Conservation (phyloP, 2,329 filamentous ascomycete species). For the Ascochyta clinopodiicola region DNA sequence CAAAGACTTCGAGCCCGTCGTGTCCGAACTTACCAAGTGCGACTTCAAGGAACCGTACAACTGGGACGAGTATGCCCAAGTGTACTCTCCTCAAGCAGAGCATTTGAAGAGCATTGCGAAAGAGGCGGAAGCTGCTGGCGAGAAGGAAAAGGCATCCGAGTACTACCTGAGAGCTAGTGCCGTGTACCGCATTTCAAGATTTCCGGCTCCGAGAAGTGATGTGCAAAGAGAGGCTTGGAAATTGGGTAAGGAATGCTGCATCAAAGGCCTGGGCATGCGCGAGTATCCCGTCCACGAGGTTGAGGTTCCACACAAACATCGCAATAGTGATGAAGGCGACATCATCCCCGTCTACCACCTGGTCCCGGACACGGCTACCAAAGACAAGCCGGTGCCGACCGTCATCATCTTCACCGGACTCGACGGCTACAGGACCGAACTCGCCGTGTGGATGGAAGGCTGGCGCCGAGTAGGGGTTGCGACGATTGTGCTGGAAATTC, state of each 20-base stretch:
- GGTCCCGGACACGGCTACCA: conserved; percentile 57
- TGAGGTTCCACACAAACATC: conserved; percentile 64
- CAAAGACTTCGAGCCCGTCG: conserved; percentile 74
- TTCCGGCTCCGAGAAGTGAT: conserved; percentile 62
- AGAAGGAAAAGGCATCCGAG: conserved; percentile 62
- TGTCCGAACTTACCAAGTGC: conserved; percentile 66
- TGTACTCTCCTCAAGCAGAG: conserved; percentile 66
- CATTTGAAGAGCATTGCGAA: conserved; percentile 62
- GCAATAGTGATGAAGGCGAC: conserved; percentile 58
- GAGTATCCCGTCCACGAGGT: conserved; percentile 68
- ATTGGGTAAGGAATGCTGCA: conserved; percentile 68
- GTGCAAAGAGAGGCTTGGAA: conserved; percentile 69
- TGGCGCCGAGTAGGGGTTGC: conserved; percentile 59
- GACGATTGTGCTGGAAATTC: conserved; percentile 62
- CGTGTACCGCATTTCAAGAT: conserved; percentile 75
- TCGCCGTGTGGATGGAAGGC: conserved; percentile 59
- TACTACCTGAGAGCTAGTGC: conserved; percentile 64
- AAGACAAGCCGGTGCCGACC: conserved; percentile 55
- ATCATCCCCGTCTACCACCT: conserved; percentile 71
- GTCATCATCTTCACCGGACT: conserved; percentile 65
- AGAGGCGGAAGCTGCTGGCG: conserved; percentile 56
- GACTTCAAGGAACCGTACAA: conserved; percentile 69
- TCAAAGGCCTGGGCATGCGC: conserved; percentile 57
- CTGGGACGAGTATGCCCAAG: conserved; percentile 68
- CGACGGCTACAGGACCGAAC: conserved; percentile 65